Percentiles rank a stretch among this genome's conserved stretches.
Evolutionary conservation across 2,329 filamentous ascomycete species (phyloP).

Genomic region (Xylaria sp.): DNA sequence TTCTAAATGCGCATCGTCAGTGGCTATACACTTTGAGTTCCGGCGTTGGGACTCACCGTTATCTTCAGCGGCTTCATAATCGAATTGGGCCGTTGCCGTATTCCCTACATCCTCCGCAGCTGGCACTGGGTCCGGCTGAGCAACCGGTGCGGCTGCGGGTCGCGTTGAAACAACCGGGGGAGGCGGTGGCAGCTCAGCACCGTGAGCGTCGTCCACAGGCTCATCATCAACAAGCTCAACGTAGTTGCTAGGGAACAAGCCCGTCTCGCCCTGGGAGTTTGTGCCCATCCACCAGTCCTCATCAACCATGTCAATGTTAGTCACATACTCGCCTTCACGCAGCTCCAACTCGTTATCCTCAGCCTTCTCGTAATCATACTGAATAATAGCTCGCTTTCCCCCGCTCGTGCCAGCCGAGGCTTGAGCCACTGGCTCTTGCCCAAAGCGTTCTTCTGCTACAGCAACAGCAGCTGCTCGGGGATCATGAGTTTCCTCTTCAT

Average conservation of each 20-base stretch:
- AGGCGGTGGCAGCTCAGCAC: slow-evolving; percentile 46
- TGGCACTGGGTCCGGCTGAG: slow-evolving; percentile 43
- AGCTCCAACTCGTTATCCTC: slow-evolving; percentile 97
- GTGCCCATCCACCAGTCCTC: slow-evolving; percentile 99
- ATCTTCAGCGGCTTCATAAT: slow-evolving; percentile 96
- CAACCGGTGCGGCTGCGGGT: slow-evolving; percentile 45
- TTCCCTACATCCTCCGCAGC: slow-evolving; percentile 52
- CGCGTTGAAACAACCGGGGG: slow-evolving; percentile 39
- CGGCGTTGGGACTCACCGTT: slow-evolving; percentile 62
- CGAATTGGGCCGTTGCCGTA: slow-evolving; percentile 86
- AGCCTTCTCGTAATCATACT: slow-evolving; percentile 97
- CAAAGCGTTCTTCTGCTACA: slow-evolving; percentile 55
- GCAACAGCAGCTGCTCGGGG: slow-evolving; percentile 64
- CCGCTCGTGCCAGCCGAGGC: slow-evolving; percentile 47
- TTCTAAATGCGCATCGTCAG: slow-evolving; percentile 56
- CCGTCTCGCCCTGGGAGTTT: slow-evolving; percentile 81
- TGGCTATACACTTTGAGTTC: slow-evolving; percentile 17
- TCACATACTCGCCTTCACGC: slow-evolving; percentile 84
- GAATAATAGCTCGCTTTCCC: slow-evolving; percentile 76
- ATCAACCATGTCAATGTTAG: slow-evolving; percentile 95
- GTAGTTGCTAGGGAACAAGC: slow-evolving; percentile 96
- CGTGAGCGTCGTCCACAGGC: slow-evolving; percentile 28
- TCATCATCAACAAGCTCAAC: slow-evolving; percentile 80
- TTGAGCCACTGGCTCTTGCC: slow-evolving; percentile 45
- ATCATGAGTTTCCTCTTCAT: slow-evolving; percentile 67